Percentiles rank a stretch among this genome's conserved stretches.
Conservation (phyloP, 83 land plant species). For the Isoetes engelmannii region DNA sequence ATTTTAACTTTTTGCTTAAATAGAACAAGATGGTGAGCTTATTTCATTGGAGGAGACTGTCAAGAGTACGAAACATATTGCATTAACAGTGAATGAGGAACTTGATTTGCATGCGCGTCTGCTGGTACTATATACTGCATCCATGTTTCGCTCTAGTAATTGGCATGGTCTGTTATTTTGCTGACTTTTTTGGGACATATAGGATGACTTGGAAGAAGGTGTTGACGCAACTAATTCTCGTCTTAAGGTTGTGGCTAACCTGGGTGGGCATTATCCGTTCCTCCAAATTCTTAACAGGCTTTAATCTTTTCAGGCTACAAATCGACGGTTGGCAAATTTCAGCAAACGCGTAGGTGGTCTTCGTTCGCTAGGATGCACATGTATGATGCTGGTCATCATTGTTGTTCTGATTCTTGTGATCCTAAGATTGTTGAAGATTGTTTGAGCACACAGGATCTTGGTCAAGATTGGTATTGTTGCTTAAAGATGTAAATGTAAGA, state of each 20-base stretch:
- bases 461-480: no score
- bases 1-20: background rate
- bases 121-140: constrained; percentile 43
- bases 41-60: constrained; percentile 73
- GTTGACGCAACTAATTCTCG: constrained; percentile 68
- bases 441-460: background rate
- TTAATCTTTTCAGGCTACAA: constrained; percentile 50
- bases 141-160: background rate
- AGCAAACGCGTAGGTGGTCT: constrained; percentile 60
- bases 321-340: constrained; percentile 55
- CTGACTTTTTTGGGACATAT: constrained; percentile 13
- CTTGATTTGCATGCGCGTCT: constrained; percentile 76
- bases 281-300: background rate
- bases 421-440: constrained; percentile 43
- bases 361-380: constrained; percentile 55
- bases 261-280: background rate
- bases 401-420: constrained; percentile 55
- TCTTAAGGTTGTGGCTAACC: constrained; percentile 45
- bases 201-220: constrained; percentile 78
- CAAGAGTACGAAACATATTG: constrained; percentile 90
- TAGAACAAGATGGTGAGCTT: constrained; percentile 96
- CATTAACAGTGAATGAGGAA: constrained; percentile 89
- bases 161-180: background rate
- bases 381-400: constrained; percentile 54
- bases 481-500: no score